These are phyloP conservation scores for Xylaria telfairii DNA, from an alignment of 495 filamentous ascomycete species.

Conservation along the genomic window DNA sequence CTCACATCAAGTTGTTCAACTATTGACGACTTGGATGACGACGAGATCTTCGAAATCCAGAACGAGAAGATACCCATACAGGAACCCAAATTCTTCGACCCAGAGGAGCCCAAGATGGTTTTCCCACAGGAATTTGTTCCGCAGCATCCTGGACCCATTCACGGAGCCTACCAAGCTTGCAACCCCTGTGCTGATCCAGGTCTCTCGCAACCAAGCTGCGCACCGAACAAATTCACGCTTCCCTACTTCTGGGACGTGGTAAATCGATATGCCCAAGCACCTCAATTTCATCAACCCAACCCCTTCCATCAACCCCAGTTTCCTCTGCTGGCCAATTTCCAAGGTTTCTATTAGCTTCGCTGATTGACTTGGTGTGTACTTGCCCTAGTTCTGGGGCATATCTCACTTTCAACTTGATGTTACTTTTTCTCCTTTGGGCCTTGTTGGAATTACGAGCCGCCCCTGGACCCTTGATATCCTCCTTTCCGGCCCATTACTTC, in stretches of 20 bases:
- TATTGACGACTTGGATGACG: constrained; percentile 52
- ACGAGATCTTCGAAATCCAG: constrained; percentile 44
- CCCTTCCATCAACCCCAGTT: constrained; percentile 59
- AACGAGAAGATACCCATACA: constrained; percentile 52
- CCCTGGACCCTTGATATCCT: constrained; percentile 23
- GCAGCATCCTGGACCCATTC: constrained; percentile 36
- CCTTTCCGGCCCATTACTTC: neutral
- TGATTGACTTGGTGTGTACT: constrained; percentile 2
- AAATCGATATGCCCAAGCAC: constrained; percentile 46
- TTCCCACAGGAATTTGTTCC: constrained; percentile 52
- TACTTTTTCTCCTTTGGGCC: constrained; percentile 25
- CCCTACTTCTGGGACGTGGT: constrained; percentile 54
- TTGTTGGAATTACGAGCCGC: neutral
- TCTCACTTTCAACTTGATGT: constrained; percentile 30
- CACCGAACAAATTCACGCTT: constrained; percentile 48
- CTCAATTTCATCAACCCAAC: constrained; percentile 47
- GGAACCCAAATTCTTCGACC: constrained; percentile 49
- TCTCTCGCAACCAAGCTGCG: constrained; percentile 39
- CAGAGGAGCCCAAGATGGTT: constrained; percentile 46
- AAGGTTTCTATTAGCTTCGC: constrained; percentile 55
- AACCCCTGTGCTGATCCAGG: constrained; percentile 38
- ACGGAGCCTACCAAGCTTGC: constrained; percentile 36
- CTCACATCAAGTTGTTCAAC: constrained; percentile 52
- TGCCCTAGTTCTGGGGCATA: constrained; percentile 26
- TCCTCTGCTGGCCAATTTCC: constrained; percentile 52